phyloP scores from a whole-genome alignment of 164 flowering plant species.

The Chloranthus sessilifolius region DNA sequence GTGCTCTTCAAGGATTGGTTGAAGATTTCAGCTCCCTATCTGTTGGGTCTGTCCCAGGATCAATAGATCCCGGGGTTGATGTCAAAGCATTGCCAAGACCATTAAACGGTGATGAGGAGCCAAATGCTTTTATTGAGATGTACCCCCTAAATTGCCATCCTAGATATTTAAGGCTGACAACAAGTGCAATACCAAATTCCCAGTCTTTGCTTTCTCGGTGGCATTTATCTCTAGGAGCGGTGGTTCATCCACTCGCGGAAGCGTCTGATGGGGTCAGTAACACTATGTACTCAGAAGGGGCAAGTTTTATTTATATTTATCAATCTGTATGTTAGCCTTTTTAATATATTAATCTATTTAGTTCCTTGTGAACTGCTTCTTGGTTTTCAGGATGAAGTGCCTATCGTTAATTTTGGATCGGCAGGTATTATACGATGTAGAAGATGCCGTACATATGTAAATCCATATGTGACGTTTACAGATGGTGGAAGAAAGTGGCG shows the following conservation, averaged over 20 bases:
- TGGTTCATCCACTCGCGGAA: constrained; percentile 94
- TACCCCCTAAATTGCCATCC: constrained; percentile 74
- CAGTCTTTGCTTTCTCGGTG: constrained; percentile 86
- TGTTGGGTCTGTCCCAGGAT: constrained; percentile 74
- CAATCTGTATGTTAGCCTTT: background rate
- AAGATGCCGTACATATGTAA: constrained; percentile 94
- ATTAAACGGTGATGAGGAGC: constrained; percentile 78
- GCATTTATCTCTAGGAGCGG: constrained; percentile 97
- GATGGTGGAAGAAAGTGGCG: constrained; percentile 97
- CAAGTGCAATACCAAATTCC: constrained; percentile 78
- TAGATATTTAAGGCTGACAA: constrained; percentile 76
- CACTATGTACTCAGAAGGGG: constrained; percentile 6
- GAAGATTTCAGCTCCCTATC: constrained; percentile 84
- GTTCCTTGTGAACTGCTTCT: constrained; percentile 5
- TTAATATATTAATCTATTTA: background rate
- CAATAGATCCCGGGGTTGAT: constrained; percentile 75
- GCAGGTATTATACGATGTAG: constrained; percentile 83
- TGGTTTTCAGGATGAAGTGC: constrained; percentile 81
- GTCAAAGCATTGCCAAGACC: constrained; percentile 77
- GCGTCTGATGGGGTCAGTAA: constrained; percentile 86
- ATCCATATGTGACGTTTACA: constrained; percentile 84
- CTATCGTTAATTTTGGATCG: constrained; percentile 75
- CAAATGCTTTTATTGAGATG: constrained; percentile 42
- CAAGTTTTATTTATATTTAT: constrained; percentile 3
- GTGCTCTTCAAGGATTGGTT: constrained; percentile 49